Evolutionary conservation across 495 filamentous ascomycete species (phyloP).

Genomic region (Friedmanniomyces endolithicus): DNA sequence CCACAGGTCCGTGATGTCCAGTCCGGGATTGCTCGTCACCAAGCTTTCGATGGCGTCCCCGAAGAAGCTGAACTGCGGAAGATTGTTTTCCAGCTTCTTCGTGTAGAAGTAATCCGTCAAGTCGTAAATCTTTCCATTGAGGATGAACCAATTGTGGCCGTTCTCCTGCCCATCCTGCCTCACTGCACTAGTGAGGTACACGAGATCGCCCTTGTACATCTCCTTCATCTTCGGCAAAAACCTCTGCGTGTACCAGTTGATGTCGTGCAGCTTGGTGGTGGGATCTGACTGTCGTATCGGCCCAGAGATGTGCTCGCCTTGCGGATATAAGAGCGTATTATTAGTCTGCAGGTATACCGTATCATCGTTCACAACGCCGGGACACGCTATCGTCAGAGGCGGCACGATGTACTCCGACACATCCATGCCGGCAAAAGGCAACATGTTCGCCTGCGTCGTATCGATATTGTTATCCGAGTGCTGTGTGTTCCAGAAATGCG

Average conservation of each 20-base stretch:
- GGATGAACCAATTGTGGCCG: slow-evolving; percentile 66
- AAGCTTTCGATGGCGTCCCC: slow-evolving; percentile 48
- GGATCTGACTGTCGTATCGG: slow-evolving; percentile 37
- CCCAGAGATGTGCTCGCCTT: slow-evolving; percentile 58
- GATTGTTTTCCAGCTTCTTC: slow-evolving; percentile 36
- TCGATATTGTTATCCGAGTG: slow-evolving; percentile 59
- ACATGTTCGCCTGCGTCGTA: slow-evolving; percentile 55
- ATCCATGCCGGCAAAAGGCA: slow-evolving; percentile 61
- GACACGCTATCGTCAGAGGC: slow-evolving; percentile 64
- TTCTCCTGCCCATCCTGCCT: slow-evolving; percentile 50
- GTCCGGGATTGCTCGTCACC: slow-evolving; percentile 61
- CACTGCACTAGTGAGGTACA: slow-evolving; percentile 45
- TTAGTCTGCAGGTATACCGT: slow-evolving; percentile 47
- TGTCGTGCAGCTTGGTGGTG: slow-evolving; percentile 41
- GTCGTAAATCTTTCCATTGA: slow-evolving; percentile 68
- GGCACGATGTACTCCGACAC: slow-evolving; percentile 74
- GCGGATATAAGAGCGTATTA: slow-evolving; percentile 39
- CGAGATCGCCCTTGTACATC: slow-evolving; percentile 78
- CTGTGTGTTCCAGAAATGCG: slow-evolving; percentile 68
- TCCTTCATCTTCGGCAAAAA: slow-evolving; percentile 73
- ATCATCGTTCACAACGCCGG: slow-evolving; percentile 45
- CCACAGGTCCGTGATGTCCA: slow-evolving; percentile 60
- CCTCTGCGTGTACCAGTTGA: slow-evolving; percentile 59
- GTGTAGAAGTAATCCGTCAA: slow-evolving; percentile 85
- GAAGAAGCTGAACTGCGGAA: slow-evolving; percentile 52